Evolutionary conservation across 1,284 basidiomycete genomes (phyloP).

Genomic region (Tetrapyrgos nigripes): DNA sequence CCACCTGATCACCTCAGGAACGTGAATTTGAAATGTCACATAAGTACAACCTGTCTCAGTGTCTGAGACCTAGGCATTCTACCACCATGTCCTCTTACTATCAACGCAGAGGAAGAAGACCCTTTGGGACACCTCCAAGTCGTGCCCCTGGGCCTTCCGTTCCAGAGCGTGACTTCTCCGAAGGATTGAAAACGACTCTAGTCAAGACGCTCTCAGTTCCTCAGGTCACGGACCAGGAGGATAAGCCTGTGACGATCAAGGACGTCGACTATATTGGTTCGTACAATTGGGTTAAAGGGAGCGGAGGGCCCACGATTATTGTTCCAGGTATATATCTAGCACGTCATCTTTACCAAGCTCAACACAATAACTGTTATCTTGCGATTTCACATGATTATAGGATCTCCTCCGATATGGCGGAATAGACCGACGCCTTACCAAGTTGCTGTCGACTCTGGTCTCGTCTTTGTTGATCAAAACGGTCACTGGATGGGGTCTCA

Average conservation of each 20-base stretch:
- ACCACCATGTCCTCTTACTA: no score
- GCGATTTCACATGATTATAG: conserved; percentile 34
- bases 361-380: not conserved
- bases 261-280: conserved; percentile 55
- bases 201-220: conserved; percentile 4
- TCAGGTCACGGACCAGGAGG: not conserved
- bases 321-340: conserved; percentile 55
- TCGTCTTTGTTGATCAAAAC: conserved; percentile 56
- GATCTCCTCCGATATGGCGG: conserved; percentile 58
- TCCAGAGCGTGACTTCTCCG: not conserved
- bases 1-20: no score
- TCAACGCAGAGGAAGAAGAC: no score
- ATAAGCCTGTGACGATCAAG: conserved; percentile 33
- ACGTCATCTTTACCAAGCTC: not conserved
- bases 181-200: conserved; percentile 2
- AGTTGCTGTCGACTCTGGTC: conserved; percentile 54
- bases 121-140: no score
- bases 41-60: no score
- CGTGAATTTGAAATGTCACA: no score
- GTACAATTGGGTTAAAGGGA: conserved; percentile 56
- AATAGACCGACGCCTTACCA: conserved; percentile 49
- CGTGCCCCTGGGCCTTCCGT: not conserved
- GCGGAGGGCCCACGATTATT: conserved; percentile 52
- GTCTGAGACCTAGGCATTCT: no score
- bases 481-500: conserved; percentile 47